Conservation (phyloP, 2,329 filamentous ascomycete genomes). For the Botryotinia globosa region DNA sequence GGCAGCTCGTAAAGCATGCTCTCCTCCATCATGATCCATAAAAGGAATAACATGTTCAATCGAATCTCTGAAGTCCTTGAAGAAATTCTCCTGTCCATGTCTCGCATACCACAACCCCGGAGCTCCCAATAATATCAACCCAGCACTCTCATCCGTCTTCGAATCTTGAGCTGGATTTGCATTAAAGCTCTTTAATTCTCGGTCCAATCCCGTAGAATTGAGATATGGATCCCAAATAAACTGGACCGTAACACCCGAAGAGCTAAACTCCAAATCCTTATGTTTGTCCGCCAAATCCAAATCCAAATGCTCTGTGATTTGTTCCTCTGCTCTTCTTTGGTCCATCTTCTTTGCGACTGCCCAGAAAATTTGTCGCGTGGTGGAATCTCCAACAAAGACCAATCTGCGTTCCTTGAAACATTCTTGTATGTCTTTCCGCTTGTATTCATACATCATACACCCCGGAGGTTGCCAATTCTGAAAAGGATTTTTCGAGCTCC, state of each 20-base stretch:
- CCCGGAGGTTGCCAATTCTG: slow-evolving; percentile 58
- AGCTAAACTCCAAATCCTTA: slow-evolving; percentile 45
- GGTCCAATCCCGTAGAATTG: slow-evolving; percentile 47
- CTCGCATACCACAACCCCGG: slow-evolving; percentile 55
- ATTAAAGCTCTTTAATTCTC: slow-evolving; percentile 43
- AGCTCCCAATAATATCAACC: slow-evolving; percentile 51
- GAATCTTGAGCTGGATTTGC: slow-evolving; percentile 25
- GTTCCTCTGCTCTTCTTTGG: slow-evolving; percentile 40
- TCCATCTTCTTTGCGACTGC: slow-evolving; percentile 51
- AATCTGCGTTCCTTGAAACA: slow-evolving; percentile 53
- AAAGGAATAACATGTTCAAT: slow-evolving; percentile 47
- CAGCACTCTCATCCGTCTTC: slow-evolving; percentile 39
- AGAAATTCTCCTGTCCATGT: slow-evolving; percentile 46
- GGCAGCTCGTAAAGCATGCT: slow-evolving; percentile 16
- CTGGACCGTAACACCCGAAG: slow-evolving; percentile 47
- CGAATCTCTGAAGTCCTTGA: slow-evolving; percentile 46
- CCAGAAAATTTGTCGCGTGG: slow-evolving; percentile 59
- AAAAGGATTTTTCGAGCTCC: slow-evolving; percentile 37
- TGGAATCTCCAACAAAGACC: slow-evolving; percentile 61
- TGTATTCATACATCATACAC: slow-evolving; percentile 58
- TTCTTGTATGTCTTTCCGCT: slow-evolving; percentile 47
- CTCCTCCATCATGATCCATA: slow-evolving; percentile 37
- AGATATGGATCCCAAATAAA: slow-evolving; percentile 64
- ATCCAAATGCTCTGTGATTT: slow-evolving; percentile 40
- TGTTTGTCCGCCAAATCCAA: slow-evolving; percentile 44